Percentiles rank a stretch among this genome's conserved stretches.
phyloP scores from a whole-genome alignment of 1,284 basidiomycete genomes.

The Rhodotorula sp. region DNA sequence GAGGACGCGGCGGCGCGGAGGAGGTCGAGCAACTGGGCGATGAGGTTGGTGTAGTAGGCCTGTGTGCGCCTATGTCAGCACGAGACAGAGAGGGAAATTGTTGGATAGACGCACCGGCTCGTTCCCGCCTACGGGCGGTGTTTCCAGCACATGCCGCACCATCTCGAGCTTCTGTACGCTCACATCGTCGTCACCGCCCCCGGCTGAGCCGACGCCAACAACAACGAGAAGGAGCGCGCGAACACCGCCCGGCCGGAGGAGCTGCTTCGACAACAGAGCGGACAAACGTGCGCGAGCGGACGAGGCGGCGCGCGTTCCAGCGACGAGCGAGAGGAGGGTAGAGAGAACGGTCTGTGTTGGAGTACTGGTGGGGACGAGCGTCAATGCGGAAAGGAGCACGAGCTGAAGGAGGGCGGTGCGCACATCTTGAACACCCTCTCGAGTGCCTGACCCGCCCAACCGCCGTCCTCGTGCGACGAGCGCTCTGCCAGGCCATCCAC shows the following conservation, averaged over 20 bases:
- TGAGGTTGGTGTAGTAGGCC: constrained; percentile 64
- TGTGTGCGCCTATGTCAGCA: constrained; percentile 45
- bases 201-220: constrained; percentile 13
- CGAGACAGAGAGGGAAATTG: rapidly evolving
- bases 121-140: background rate
- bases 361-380: constrained; percentile 18
- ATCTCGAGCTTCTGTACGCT: constrained; percentile 30
- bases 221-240: constrained; percentile 42
- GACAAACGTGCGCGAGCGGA: constrained; percentile 16
- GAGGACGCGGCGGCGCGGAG: constrained; percentile 50
- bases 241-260: constrained; percentile 41
- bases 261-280: constrained; percentile 33
- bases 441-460: background rate
- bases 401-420: no score
- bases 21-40: constrained; percentile 61
- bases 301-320: background rate
- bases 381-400: no score
- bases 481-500: constrained; percentile 20
- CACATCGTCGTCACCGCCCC: constrained; percentile 16
- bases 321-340: constrained; percentile 22
- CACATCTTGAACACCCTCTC: background rate
- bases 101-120: background rate
- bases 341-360: constrained; percentile 13
- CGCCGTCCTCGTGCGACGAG: background rate
- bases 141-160: constrained; percentile 21